Evolutionary conservation across 345 rosid species (phyloP), one percentile per base, ranked within the genome.

Genomic region (Mallotus nudiflorus): DNA sequence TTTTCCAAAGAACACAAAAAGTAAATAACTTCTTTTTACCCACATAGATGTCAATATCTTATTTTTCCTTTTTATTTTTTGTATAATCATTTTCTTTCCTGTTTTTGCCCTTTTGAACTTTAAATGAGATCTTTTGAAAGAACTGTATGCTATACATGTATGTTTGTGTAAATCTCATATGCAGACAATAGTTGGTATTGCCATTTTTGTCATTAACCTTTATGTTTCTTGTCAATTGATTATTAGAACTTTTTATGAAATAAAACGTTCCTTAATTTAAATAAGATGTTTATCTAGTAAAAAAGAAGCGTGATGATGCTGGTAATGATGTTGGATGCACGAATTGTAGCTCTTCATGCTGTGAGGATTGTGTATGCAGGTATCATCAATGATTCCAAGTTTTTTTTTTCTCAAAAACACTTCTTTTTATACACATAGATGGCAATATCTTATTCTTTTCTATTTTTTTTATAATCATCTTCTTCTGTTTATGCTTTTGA

Each of bases 291-390:
- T 95, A 92, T 83, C 71, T 92, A 1, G 89, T 89, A 27, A 92
- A 89, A 84, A 95, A 87, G 85, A 92, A 89, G 75, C 95, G 91
- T 55, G 91, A 88, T 59, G 67, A 77, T 78, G 82, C 77, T 71
- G 81, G 73, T 73, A 87, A 82, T 82, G 98, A 85, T 67, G 84
- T 81, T 74, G 99, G 99, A 61, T 92, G 99, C 89, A 84, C 88
- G 50, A 86, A 74, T 72, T 94, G 97, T 84, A 84, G 82, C 65
- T 81, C 93, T 63, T 76, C 66, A 45, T 94, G 99, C 78, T 83
- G 82, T 71, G 90, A 87, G 53, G 48, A 86, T 79, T 94, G 99
- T 75, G 90, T 94, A 29, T 92, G 97, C 97, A 92, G 97, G 98
- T 91, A 73, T 10, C 46, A 33, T 45, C 35, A 25, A 39, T 53